phyloP scores from a whole-genome alignment of 306 rosid genomes.

The Heteromeles arbutifolia region DNA sequence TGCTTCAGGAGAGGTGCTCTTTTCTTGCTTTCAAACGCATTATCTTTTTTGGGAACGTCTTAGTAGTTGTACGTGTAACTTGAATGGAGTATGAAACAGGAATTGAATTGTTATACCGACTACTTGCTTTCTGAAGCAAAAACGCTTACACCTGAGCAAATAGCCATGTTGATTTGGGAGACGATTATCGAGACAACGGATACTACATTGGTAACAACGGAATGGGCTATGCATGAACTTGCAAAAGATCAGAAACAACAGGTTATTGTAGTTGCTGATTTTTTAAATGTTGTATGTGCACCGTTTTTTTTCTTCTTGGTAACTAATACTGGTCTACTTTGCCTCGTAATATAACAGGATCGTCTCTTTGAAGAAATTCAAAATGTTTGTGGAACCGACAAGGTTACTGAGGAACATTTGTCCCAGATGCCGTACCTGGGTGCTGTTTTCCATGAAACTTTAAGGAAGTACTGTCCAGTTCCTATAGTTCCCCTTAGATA shows the following conservation, averaged over 20 bases:
- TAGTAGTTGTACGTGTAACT: no score
- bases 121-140: constrained; percentile 52
- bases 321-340: no score
- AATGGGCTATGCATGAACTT: constrained; percentile 85
- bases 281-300: no score
- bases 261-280: constrained; percentile 18
- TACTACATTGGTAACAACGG: constrained; percentile 62
- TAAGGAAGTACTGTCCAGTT: constrained; percentile 62
- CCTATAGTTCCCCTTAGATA: constrained; percentile 57
- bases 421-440: constrained; percentile 55
- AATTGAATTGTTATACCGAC: constrained; percentile 42
- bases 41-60: no score
- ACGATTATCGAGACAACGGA: constrained; percentile 68
- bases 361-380: constrained; percentile 42
- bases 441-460: constrained; percentile 73
- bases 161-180: constrained; percentile 64
- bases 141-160: constrained; percentile 45
- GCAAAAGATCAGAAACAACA: constrained; percentile 54
- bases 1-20: constrained; percentile 52
- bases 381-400: constrained; percentile 43
- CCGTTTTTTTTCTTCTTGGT: no score
- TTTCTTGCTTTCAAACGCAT: neutral
- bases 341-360: constrained; percentile 26
- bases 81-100: constrained; percentile 25
- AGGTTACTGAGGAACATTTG: constrained; percentile 52